Percentiles rank a stretch among this genome's conserved stretches.
phyloP scores from a whole-genome alignment of 2,329 filamentous ascomycete genomes.

The Leptographium radiaticola region DNA sequence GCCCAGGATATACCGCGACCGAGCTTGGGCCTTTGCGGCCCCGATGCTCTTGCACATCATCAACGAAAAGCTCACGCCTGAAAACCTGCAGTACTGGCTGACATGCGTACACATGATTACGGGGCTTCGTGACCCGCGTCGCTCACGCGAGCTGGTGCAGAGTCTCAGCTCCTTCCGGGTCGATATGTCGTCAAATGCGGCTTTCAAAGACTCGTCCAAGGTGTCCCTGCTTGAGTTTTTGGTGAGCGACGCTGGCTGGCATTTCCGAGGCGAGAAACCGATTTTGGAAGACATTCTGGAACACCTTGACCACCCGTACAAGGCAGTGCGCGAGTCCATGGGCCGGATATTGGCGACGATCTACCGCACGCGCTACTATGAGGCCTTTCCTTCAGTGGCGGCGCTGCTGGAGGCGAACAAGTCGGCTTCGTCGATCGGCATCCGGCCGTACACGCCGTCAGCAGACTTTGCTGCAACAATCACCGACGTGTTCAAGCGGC shows the following conservation, averaged over 20 bases:
- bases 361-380: slow-evolving; percentile 83
- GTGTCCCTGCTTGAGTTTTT: slow-evolving; percentile 81
- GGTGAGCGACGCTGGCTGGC: slow-evolving; percentile 84
- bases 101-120: slow-evolving; percentile 84
- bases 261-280: slow-evolving; percentile 81
- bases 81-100: slow-evolving; percentile 90
- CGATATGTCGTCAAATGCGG: slow-evolving; percentile 90
- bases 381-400: slow-evolving; percentile 74
- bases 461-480: slow-evolving; percentile 63
- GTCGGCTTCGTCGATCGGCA: slow-evolving; percentile 65
- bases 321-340: slow-evolving; percentile 90
- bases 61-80: slow-evolving; percentile 82
- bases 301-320: slow-evolving; percentile 95
- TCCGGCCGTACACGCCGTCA: slow-evolving; percentile 67
- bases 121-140: slow-evolving; percentile 78
- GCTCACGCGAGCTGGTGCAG: slow-evolving; percentile 74
- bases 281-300: slow-evolving; percentile 79
- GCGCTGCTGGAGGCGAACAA: slow-evolving; percentile 69
- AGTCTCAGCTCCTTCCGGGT: slow-evolving; percentile 74
- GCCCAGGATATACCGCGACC: slow-evolving; percentile 56
- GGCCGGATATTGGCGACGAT: slow-evolving; percentile 79
- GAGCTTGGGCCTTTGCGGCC: slow-evolving; percentile 80
- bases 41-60: slow-evolving; percentile 79
- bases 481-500: slow-evolving; percentile 58
- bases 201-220: slow-evolving; percentile 97